phyloP scores from a whole-genome alignment of 2,329 filamentous ascomycete genomes.

The Calonectria hongkongensis region DNA sequence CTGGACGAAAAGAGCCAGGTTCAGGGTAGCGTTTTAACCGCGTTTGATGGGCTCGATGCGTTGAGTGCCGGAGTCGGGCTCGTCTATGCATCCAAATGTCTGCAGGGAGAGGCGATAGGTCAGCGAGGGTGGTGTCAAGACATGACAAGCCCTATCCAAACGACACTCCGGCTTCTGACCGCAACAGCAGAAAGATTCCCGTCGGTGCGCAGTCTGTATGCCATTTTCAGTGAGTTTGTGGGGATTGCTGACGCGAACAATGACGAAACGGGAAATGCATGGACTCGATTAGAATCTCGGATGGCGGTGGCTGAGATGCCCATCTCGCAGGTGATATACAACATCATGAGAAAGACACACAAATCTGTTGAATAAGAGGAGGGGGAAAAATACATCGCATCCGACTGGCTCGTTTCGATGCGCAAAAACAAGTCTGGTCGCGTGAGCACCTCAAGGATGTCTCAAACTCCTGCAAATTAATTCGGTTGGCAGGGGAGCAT shows the following conservation, averaged over 20 bases:
- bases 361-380: background rate
- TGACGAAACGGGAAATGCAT: background rate
- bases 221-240: conserved; percentile 16
- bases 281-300: conserved; percentile 7
- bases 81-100: conserved; percentile 21
- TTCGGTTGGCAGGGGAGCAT: conserved; percentile 2
- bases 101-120: conserved; percentile 21
- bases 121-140: conserved; percentile 17
- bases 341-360: conserved; percentile 23
- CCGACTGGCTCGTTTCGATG: background rate
- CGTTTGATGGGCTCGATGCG: conserved; percentile 34
- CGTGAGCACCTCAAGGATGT: conserved; percentile 4
- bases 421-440: background rate
- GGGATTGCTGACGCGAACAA: background rate
- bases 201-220: conserved; percentile 17
- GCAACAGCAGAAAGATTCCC: conserved; percentile 20
- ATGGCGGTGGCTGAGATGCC: conserved; percentile 20
- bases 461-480: conserved; percentile 8
- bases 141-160: conserved; percentile 14
- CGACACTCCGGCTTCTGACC: conserved; percentile 18
- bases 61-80: conserved; percentile 31
- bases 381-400: background rate
- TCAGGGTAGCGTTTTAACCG: conserved; percentile 30
- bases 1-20: conserved; percentile 30
- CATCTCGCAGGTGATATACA: conserved; percentile 20